A percentile compares a stretch with the other conserved stretches of the same genome.
Conservation (phyloP, 1,284 basidiomycete species). For the Sanguinoderma infundibulare region DNA sequence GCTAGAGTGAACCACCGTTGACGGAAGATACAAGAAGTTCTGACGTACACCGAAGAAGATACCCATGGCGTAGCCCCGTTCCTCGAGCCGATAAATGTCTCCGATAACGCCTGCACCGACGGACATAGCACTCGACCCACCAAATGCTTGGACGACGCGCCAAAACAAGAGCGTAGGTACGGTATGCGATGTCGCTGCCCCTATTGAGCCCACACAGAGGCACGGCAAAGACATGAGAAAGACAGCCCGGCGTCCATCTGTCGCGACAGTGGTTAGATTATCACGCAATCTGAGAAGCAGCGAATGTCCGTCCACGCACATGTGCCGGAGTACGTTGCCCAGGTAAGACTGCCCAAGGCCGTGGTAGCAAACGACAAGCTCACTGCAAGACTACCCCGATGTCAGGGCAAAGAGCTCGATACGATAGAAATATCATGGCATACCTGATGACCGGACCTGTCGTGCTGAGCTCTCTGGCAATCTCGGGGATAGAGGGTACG, state of each 20-base stretch:
- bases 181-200: constrained; percentile 53
- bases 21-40: background rate
- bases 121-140: constrained; percentile 47
- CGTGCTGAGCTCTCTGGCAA: constrained; percentile 63
- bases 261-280: background rate
- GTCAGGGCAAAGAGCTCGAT: background rate
- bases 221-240: constrained; percentile 68
- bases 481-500: constrained; percentile 70
- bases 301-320: constrained; percentile 40
- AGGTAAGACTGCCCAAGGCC: constrained; percentile 50
- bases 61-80: constrained; percentile 52
- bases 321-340: constrained; percentile 55
- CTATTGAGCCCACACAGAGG: constrained; percentile 62
- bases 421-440: constrained; percentile 11
- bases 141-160: constrained; percentile 68
- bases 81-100: constrained; percentile 51
- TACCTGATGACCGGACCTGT: constrained; percentile 61
- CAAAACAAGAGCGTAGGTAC: constrained; percentile 61
- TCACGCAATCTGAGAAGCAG: background rate
- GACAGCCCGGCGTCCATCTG: constrained; percentile 66
- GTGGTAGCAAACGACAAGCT: constrained; percentile 49
- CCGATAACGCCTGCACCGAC: constrained; percentile 56
- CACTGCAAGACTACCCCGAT: constrained; percentile 42
- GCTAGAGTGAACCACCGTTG: background rate
- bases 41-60: constrained; percentile 45